Percentiles rank a stretch among this genome's conserved stretches.
Evolutionary conservation across 192 early-diverging fungal genomes (phyloP).

Genomic region (Coemansia furcata): DNA sequence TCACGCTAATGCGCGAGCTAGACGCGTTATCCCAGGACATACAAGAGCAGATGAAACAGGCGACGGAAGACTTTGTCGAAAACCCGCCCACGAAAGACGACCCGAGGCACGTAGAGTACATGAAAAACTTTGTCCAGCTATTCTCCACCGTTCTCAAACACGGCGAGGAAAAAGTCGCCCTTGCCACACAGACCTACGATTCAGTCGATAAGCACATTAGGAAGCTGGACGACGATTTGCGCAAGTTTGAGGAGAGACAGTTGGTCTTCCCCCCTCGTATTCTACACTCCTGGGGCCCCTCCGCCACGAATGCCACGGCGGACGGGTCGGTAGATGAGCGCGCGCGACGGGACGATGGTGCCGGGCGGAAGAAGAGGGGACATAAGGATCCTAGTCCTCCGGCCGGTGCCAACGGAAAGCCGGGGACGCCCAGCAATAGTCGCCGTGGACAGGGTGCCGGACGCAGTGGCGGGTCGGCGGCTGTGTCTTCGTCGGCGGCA

Average conservation of each 20-base stretch:
- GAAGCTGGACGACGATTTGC: slow-evolving; percentile 86
- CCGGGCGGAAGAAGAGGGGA: not conserved
- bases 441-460: slow-evolving; percentile 3
- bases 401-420: not conserved
- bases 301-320: not conserved
- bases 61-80: slow-evolving; percentile 72
- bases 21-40: slow-evolving; percentile 73
- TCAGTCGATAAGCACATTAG: slow-evolving; percentile 89
- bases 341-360: not conserved
- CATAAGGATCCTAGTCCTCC: not conserved
- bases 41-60: slow-evolving; percentile 64
- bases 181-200: slow-evolving; percentile 93
- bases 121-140: slow-evolving; percentile 50
- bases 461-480: not conserved
- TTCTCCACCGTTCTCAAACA: slow-evolving; percentile 79
- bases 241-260: slow-evolving; percentile 90
- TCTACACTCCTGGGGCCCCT: slow-evolving; percentile 37
- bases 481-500: not conserved
- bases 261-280: slow-evolving; percentile 58
- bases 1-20: slow-evolving; percentile 92
- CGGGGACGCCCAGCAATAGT: not conserved
- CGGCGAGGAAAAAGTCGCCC: slow-evolving; percentile 90
- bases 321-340: not conserved
- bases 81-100: slow-evolving; percentile 53
- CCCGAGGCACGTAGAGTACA: slow-evolving; percentile 49